A percentile compares a stretch with the other conserved stretches of the same genome.
Conservation (phyloP, 495 filamentous ascomycete species). For the Talaromyces thailandensis region DNA sequence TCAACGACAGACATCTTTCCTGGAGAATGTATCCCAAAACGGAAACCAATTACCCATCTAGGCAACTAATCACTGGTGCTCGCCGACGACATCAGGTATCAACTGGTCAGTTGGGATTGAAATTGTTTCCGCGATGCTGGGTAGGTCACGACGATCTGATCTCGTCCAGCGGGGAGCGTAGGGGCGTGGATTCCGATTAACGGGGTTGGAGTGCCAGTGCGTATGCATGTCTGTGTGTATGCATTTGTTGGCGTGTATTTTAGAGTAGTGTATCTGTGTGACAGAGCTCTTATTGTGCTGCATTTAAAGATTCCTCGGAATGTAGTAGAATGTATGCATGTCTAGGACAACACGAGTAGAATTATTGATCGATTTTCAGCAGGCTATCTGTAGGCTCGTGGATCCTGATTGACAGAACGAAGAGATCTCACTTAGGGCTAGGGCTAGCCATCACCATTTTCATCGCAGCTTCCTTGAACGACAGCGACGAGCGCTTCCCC, state of each 20-base stretch:
- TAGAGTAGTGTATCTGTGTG: neutral
- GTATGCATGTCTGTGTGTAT: neutral
- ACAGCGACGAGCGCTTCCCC: neutral
- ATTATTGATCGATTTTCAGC: too few species aligned
- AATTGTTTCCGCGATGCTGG: neutral
- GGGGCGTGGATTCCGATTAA: neutral
- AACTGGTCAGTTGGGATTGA: neutral
- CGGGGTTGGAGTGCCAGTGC: neutral
- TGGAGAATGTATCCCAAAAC: neutral
- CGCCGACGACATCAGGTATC: neutral
- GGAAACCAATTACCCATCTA: neutral
- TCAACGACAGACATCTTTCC: too few species aligned
- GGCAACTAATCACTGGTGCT: neutral
- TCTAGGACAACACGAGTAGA: too few species aligned
- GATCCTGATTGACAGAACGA: too few species aligned
- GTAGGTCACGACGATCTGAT: neutral
- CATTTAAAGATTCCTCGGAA: neutral
- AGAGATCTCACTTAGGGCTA: neutral
- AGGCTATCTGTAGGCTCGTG: too few species aligned
- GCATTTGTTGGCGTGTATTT: neutral
- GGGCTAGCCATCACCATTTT: neutral
- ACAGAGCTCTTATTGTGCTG: neutral
- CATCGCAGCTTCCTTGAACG: neutral
- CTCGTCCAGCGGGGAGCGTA: neutral
- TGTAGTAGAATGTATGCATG: too few species aligned